Base-by-base conservation (phyloP, 1,284 basidiomycete genomes). In the Pseudozyma flocculosa region DNA sequence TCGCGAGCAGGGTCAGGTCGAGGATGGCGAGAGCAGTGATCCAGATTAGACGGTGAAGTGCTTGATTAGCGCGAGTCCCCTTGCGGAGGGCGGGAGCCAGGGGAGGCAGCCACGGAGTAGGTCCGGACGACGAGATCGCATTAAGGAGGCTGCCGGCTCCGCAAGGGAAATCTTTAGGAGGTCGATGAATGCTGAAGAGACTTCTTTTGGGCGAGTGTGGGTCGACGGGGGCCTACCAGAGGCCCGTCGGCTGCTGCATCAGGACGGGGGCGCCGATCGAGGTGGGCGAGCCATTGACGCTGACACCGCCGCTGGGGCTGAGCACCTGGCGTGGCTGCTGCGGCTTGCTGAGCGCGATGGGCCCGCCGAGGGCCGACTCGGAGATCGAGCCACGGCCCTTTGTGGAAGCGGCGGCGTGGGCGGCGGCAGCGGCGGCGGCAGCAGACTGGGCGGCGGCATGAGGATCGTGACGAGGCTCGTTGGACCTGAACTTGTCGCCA, bases 381-480 rank as follows among this genome's bases (percentile, higher is more conserved):
- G 52, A 52, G 24, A 63, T 38, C 3, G 48, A 50, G 7, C 51
- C 57, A 14, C 61, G 50, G 40, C 63, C 59, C 17, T 54, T 52
- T 17, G 42, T 47, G 14, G 59, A 44, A 10, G 55, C 46, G 3
- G 54, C 54, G n/a, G 65, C 66, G 14, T 62, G 65, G 13, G 68
- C 70, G 0, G 61, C 62, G 0, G 60, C 61, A 2, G 65, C 59
- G 2, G 66, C 69, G 4, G 66, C 61, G 1, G 72, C 72, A 2
- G 64, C 64, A n/a, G 55, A 43, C 5, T 55, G 40, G 1, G 64
- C 61, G 17, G 65, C 61, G 9, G 71, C 73, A 24, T 70, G 67
- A 3, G 73, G 70, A 30, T 73, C 71, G 49, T 73, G 71, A 11
- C 71, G 54, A 19, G 57, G 54, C 36, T 73, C 67, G 40, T 41